These are phyloP conservation scores for Conidiobolus incongruus DNA, from an alignment of 371 early-diverging fungal species.

Conservation along the genomic window DNA sequence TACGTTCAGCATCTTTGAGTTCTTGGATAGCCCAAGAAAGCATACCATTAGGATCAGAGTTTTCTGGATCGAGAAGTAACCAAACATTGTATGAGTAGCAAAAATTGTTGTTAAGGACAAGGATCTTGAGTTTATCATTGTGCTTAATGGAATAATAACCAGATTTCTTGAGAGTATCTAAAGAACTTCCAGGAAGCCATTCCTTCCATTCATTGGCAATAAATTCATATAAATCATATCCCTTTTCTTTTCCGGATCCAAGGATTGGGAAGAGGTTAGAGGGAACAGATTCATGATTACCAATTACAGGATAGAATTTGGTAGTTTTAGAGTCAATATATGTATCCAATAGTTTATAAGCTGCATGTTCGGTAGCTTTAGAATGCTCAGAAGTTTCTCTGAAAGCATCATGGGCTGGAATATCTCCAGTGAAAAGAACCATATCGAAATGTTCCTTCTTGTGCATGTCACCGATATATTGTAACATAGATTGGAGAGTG, in stretches of 20 bases:
- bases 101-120: constrained; percentile 6
- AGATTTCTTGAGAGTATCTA: neutral
- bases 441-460: constrained; percentile 17
- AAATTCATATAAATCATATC: neutral
- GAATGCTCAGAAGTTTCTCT: constrained; percentile 16
- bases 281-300: constrained; percentile 9
- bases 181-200: constrained; percentile 4
- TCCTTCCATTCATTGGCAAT: constrained; percentile 7
- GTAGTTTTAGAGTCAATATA: constrained; percentile 7
- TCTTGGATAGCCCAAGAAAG: constrained; percentile 5
- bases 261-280: constrained; percentile 6
- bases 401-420: constrained; percentile 40
- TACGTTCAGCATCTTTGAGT: constrained; percentile 4
- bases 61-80: neutral
- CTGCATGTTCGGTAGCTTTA: constrained; percentile 8
- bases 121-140: constrained; percentile 2
- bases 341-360: constrained; percentile 1
- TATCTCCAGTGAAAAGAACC: constrained; percentile 28
- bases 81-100: constrained; percentile 3
- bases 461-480: constrained; percentile 11
- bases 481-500: constrained; percentile 18
- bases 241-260: neutral
- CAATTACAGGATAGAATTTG: constrained; percentile 13
- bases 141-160: constrained; percentile 7
- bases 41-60: constrained; percentile 6